Conservation (phyloP, 345 rosid species). For the Erucastrum elatum region DNA sequence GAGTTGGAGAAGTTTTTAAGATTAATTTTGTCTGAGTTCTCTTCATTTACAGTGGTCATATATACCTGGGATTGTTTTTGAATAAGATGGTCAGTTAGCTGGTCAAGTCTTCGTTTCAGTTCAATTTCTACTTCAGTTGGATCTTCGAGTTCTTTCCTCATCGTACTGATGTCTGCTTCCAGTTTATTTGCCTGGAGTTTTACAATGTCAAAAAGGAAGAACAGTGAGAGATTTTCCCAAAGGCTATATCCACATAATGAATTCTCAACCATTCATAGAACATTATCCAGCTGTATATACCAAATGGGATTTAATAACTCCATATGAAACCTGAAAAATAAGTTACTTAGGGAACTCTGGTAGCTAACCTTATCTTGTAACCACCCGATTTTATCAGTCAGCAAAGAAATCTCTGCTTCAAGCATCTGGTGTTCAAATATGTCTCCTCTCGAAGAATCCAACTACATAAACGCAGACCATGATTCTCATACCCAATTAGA, state of each 20-base stretch:
- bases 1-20: constrained; percentile 1
- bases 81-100: constrained; percentile 93
- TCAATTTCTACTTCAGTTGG: constrained; percentile 90
- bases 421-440: constrained; percentile 70
- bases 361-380: constrained; percentile 76
- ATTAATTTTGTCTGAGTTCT: constrained; percentile 1
- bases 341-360: constrained; percentile 14
- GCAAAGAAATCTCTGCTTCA: constrained; percentile 69
- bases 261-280: neutral
- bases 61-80: constrained; percentile 96
- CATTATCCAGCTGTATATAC: constrained; percentile 1
- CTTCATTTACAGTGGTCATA: constrained; percentile 5
- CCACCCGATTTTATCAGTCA: constrained; percentile 59
- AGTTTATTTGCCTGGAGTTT: constrained; percentile 59
- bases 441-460: constrained; percentile 62
- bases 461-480: constrained; percentile 44
- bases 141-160: constrained; percentile 80
- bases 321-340: constrained; percentile 4
- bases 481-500: constrained; percentile 24
- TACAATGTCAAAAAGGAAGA: neutral
- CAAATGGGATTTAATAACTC: neutral
- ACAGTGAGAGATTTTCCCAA: neutral
- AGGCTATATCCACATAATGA: neutral
- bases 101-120: constrained; percentile 81
- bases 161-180: constrained; percentile 61